Base-by-base conservation (phyloP, 73 alveolate genomes). In the Symbiodinium natans region DNA sequence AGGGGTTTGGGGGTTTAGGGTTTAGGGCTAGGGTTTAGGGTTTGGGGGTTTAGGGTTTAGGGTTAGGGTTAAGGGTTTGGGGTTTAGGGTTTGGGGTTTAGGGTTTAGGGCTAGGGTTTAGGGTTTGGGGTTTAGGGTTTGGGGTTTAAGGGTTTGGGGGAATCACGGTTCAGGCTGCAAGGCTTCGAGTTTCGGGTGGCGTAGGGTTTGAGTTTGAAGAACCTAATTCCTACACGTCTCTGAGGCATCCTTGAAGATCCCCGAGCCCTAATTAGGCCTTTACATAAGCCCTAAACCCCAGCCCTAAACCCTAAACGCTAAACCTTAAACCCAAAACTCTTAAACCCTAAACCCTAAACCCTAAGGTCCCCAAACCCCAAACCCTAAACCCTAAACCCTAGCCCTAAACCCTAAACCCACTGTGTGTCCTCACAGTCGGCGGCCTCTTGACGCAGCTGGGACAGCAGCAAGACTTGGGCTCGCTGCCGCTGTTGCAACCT, bases 401-500 rank as follows among this genome's bases (percentile, higher is more conserved):
- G 25, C 59, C 59, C 59, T 46, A 63, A 6, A 63, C 77, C 77
- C 77, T 27, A 63, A 63, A 63, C 77, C 77, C 36, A 63, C 9
- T 19, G 40, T n/a, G n/a, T n/a, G n/a, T n/a, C n/a, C n/a, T n/a
- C n/a, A n/a, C n/a, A n/a, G n/a, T n/a, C n/a, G n/a, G n/a, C n/a
- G 8, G 42, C 36, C 86, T 59, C 97, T 82, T 90, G 97, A 1
- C 97, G 87, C 36, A 90, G 97, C 97, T 90, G 97, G 34, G 97
- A 90, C 38, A 90, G 97, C 33, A 90, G 97, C 88, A 90, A 54
- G 40, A 90, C 97, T 85, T 90, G 97, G 46, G 97, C 97, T 33
- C 97, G 46, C 83, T 90, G 97, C 77, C 97, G 97, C 97, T 90
- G 97, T 42, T 90, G 97, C 23, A 90, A 46, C 97, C 97, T 90